Percentiles rank a stretch among this genome's conserved stretches.
Evolutionary conservation across 768 basidiomycete species (phyloP).

Genomic region (Russula sp.): DNA sequence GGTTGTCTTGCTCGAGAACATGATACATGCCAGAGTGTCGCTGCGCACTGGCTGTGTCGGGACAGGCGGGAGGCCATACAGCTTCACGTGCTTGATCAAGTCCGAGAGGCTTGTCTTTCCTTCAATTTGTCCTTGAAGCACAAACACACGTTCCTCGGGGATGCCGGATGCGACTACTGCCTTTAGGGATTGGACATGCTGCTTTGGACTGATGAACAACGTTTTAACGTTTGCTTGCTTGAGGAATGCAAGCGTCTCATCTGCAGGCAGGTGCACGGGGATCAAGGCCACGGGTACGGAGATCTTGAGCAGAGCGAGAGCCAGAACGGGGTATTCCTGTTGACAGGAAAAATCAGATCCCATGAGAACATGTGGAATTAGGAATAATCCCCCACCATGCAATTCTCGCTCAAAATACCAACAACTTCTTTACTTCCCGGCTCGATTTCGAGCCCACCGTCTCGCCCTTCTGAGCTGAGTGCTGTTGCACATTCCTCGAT

Average conservation of each 20-base stretch:
- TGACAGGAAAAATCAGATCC: not conserved
- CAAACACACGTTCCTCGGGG: slow-evolving; percentile 37
- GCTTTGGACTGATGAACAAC: slow-evolving; percentile 44
- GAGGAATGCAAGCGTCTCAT: slow-evolving; percentile 48
- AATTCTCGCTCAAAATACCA: slow-evolving; percentile 67
- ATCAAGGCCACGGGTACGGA: slow-evolving; percentile 48
- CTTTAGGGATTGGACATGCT: slow-evolving; percentile 35
- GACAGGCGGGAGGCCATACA: slow-evolving; percentile 33
- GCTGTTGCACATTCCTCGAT: slow-evolving; percentile 52
- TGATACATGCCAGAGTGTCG: slow-evolving; percentile 57
- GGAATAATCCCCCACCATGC: slow-evolving; percentile 38
- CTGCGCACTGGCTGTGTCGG: slow-evolving; percentile 32
- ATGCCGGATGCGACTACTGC: slow-evolving; percentile 31
- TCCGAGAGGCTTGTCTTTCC: slow-evolving; percentile 40
- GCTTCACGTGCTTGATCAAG: slow-evolving; percentile 30
- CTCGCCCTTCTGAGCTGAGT: slow-evolving; percentile 27
- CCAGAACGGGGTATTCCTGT: slow-evolving; percentile 48
- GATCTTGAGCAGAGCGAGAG: slow-evolving; percentile 41
- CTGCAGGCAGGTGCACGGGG: slow-evolving; percentile 47
- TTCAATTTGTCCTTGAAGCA: slow-evolving; percentile 37
- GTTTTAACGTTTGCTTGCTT: slow-evolving; percentile 43
- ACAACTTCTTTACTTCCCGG: slow-evolving; percentile 43
- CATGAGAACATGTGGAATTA: not conserved
- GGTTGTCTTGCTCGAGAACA: slow-evolving; percentile 72
- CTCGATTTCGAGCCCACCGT: slow-evolving; percentile 52